phyloP scores from a whole-genome alignment of 768 basidiomycete genomes.

The Hydnum rufescens region DNA sequence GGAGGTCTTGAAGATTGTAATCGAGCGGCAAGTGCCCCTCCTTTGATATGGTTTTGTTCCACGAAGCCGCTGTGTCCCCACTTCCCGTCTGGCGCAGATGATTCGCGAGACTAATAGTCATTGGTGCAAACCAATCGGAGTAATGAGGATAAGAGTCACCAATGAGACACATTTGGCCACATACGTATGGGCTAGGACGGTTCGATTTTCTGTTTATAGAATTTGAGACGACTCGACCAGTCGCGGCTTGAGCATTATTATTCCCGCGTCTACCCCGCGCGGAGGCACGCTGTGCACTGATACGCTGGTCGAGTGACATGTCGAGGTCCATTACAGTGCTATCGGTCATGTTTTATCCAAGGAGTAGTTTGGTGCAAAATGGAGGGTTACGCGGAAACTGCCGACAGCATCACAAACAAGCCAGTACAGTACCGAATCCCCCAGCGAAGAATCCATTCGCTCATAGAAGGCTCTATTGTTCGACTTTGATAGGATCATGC shows the following conservation, averaged over 20 bases:
- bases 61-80: neutral
- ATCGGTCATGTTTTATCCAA: neutral
- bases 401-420: too few relatives aligned
- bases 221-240: neutral
- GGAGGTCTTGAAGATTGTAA: neutral
- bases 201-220: neutral
- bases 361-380: too few relatives aligned
- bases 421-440: too few relatives aligned
- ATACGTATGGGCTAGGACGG: neutral
- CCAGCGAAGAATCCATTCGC: too few relatives aligned
- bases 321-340: neutral
- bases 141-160: neutral
- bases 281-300: neutral
- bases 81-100: neutral
- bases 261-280: neutral
- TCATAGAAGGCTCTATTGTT: too few relatives aligned
- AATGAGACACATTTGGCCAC: neutral
- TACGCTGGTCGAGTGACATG: neutral
- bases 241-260: neutral
- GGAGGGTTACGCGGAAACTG: too few relatives aligned
- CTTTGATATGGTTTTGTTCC: conserved; percentile 2
- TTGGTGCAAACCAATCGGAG: neutral
- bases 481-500: too few relatives aligned
- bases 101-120: neutral
- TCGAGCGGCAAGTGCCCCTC: conserved; percentile 1